These are phyloP conservation scores for Cetradonia linearis DNA, from an alignment of 495 filamentous ascomycete genomes.

Conservation along the genomic window DNA sequence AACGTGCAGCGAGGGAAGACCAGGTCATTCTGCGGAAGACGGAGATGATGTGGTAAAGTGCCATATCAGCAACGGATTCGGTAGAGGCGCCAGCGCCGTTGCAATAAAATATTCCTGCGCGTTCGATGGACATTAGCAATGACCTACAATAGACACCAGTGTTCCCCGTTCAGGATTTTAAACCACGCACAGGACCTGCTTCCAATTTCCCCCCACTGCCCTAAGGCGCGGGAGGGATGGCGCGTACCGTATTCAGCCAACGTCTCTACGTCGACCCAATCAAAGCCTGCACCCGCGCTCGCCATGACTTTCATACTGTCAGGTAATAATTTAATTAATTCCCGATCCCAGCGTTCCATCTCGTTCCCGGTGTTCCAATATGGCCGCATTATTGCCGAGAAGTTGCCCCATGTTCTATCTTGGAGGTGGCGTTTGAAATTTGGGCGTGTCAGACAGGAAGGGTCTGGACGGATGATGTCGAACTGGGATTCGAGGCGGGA, in stretches of 20 bases:
- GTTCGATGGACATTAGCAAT: not conserved
- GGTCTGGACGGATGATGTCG: slow-evolving; percentile 45
- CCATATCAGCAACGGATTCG: slow-evolving; percentile 58
- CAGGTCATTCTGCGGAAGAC: slow-evolving; percentile 55
- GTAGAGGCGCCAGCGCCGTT: slow-evolving; percentile 59
- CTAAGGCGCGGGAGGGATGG: slow-evolving; percentile 10
- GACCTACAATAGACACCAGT: slow-evolving; percentile 5
- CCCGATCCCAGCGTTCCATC: slow-evolving; percentile 67
- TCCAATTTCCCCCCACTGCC: slow-evolving; percentile 5
- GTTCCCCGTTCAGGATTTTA: not conserved
- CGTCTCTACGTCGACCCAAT: slow-evolving; percentile 64
- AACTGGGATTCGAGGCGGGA: slow-evolving; percentile 45
- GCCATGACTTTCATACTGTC: slow-evolving; percentile 56
- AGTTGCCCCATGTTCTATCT: slow-evolving; percentile 58
- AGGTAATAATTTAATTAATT: slow-evolving; percentile 57
- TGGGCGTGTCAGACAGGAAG: slow-evolving; percentile 40
- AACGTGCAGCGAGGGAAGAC: slow-evolving; percentile 46
- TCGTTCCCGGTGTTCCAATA: slow-evolving; percentile 74
- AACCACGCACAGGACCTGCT: not conserved
- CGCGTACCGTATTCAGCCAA: slow-evolving; percentile 55
- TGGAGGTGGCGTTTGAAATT: slow-evolving; percentile 55
- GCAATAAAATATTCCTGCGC: slow-evolving; percentile 56
- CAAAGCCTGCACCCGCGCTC: slow-evolving; percentile 64
- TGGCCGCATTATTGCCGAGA: slow-evolving; percentile 62
- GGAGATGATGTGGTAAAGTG: slow-evolving; percentile 52